Evolutionary conservation across 1,284 basidiomycete genomes (phyloP), one percentile per base, ranked within the genome.

Genomic region (Ceratobasidium sp.): DNA sequence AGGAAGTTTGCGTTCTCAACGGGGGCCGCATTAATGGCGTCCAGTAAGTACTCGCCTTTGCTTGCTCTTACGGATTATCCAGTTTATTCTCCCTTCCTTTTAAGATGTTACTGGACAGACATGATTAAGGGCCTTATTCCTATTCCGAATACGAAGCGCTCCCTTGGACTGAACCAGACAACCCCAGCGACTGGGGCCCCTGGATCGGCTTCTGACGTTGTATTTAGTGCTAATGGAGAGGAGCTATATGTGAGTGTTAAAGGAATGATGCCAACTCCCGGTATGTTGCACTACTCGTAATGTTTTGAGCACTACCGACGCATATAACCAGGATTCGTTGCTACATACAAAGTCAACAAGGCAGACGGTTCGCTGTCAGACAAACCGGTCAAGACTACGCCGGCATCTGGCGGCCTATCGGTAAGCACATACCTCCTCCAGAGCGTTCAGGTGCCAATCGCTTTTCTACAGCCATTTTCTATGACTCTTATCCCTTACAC

Each of bases 11-110:
- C 78, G 84, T 85, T 4, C 81, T 88, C 42, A 88, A 88, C 80
- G 85, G 86, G 42, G 88, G 88, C 17, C 79, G 79, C n/a, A 81
- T 86, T 39, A 87, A 87, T 79, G 85, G 86, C 60, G 86, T 88
- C 77, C 85, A 83, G 87, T 88, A 78, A 66, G 78, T 71, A 42
- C n/a, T 7, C 17, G 28, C 11, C 1, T n/a, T n/a, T n/a, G n/a
- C n/a, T n/a, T n/a, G n/a, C n/a, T n/a, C n/a, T n/a, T n/a, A n/a
- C n/a, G n/a, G n/a, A n/a, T n/a, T n/a, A n/a, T n/a, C n/a, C n/a
- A n/a, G n/a, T n/a, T n/a, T n/a, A n/a, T n/a, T n/a, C n/a, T n/a
- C n/a, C n/a, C n/a, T n/a, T n/a, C n/a, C n/a, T 45, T 71, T 35
- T 6, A 76, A 87, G 86, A 76, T 87, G 88, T 81, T 88, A 84